Conservation (phyloP, 2,329 filamentous ascomycete genomes). For the Ampelomyces quisqualis region DNA sequence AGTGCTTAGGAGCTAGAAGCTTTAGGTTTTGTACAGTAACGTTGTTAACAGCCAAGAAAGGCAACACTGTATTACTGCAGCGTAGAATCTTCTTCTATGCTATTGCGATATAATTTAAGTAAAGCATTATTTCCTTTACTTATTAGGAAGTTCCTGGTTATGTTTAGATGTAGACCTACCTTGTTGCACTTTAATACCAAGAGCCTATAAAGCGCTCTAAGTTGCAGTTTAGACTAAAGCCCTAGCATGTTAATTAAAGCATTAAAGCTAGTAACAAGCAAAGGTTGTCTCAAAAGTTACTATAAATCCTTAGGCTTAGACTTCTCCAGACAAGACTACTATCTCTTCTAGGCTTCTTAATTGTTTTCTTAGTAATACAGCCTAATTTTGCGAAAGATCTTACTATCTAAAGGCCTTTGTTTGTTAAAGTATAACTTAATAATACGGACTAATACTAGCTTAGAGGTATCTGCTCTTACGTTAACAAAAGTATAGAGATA, state of each 20-base stretch:
- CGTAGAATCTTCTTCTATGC: slow-evolving; percentile 12
- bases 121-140: slow-evolving; percentile 17
- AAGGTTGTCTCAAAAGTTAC: slow-evolving; percentile 14
- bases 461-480: slow-evolving; percentile 7
- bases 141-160: slow-evolving; percentile 3
- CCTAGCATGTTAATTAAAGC: slow-evolving; percentile 19
- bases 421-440: slow-evolving; percentile 17
- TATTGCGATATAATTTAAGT: slow-evolving; percentile 12
- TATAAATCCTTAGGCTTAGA: slow-evolving; percentile 21
- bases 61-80: slow-evolving; percentile 6
- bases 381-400: slow-evolving; percentile 25
- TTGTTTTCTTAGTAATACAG: slow-evolving; percentile 16
- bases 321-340: slow-evolving; percentile 20
- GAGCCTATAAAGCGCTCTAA: slow-evolving; percentile 22
- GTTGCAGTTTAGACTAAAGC: slow-evolving; percentile 20
- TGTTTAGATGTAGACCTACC: slow-evolving; percentile 8
- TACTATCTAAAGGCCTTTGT: slow-evolving; percentile 18
- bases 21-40: slow-evolving; percentile 12
- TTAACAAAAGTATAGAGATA: slow-evolving; percentile 2
- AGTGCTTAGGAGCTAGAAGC: slow-evolving; percentile 10
- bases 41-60: slow-evolving; percentile 6
- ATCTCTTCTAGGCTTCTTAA: slow-evolving; percentile 10
- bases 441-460: slow-evolving; percentile 7
- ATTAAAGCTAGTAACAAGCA: slow-evolving; percentile 16
- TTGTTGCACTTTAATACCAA: slow-evolving; percentile 21